Percentiles rank a stretch among this genome's conserved stretches.
phyloP scores from a whole-genome alignment of 192 early-diverging fungal species.

The Coemansia sp. region DNA sequence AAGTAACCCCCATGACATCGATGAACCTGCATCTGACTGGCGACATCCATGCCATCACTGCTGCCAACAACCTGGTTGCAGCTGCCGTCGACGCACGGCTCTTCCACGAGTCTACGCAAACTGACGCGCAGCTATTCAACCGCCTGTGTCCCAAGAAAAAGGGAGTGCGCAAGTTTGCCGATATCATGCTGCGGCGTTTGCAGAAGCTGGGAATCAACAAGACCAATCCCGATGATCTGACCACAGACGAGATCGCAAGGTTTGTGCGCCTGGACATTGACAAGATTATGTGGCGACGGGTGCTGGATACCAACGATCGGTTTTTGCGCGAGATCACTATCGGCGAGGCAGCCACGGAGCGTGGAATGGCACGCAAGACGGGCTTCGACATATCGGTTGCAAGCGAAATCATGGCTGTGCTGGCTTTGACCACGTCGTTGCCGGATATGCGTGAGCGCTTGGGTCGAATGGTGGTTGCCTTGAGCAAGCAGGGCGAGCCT shows the following conservation, averaged over 20 bases:
- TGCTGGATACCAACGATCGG: slow-evolving; percentile 94
- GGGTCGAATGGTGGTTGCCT: slow-evolving; percentile 93
- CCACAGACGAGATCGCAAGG: slow-evolving; percentile 67
- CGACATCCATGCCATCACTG: slow-evolving; percentile 97
- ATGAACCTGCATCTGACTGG: slow-evolving; percentile 99
- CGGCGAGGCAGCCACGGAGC: slow-evolving; percentile 84
- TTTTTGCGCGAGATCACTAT: slow-evolving; percentile 90
- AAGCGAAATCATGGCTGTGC: slow-evolving; percentile 96
- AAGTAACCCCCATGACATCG: slow-evolving; percentile 99
- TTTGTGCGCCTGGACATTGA: slow-evolving; percentile 93
- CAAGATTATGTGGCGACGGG: slow-evolving; percentile 95
- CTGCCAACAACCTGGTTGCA: slow-evolving; percentile 95
- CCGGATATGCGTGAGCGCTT: slow-evolving; percentile 90
- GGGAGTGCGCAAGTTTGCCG: slow-evolving; percentile 77
- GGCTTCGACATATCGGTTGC: slow-evolving; percentile 99
- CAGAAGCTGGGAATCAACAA: slow-evolving; percentile 78
- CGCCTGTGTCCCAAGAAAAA: slow-evolving; percentile 86
- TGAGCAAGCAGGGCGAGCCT: slow-evolving; percentile 72
- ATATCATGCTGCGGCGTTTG: slow-evolving; percentile 79
- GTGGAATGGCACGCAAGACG: slow-evolving; percentile 81
- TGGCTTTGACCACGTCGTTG: slow-evolving; percentile 88
- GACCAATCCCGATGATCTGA: slow-evolving; percentile 75
- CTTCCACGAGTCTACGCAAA: slow-evolving; percentile 91
- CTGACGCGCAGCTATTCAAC: slow-evolving; percentile 71
- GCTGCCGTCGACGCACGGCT: slow-evolving; percentile 96